Evolutionary conservation across 208 protist genomes (phyloP), one percentile per base, ranked within the genome.

Genomic region (Acanthamoeba lenticulata): DNA sequence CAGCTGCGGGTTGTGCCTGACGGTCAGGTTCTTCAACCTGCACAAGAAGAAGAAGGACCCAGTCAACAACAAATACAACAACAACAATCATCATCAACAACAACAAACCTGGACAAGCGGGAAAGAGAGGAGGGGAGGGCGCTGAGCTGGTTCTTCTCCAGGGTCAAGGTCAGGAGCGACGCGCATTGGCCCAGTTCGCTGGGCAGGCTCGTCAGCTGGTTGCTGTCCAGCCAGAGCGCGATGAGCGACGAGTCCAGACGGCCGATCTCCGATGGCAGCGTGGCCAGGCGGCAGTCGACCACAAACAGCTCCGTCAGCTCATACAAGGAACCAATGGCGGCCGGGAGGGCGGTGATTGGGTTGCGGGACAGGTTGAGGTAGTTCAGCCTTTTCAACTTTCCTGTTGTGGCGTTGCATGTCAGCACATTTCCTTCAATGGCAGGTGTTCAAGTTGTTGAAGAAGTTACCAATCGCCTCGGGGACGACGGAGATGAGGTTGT

Each of bases 81-180:
- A n/a, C n/a, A n/a, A n/a, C n/a, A n/a, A n/a, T n/a, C n/a, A n/a
- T n/a, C n/a, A n/a, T n/a, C n/a, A n/a, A n/a, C n/a, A n/a, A n/a
- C n/a, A n/a, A n/a, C n/a, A n/a, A n/a, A n/a, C n/a, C n/a, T n/a
- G n/a, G n/a, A n/a, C n/a, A n/a, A n/a, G n/a, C n/a, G n/a, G n/a
- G n/a, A n/a, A n/a, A n/a, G n/a, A n/a, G n/a, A n/a, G n/a, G n/a
- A n/a, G n/a, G n/a, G n/a, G n/a, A n/a, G n/a, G n/a, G n/a, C n/a
- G n/a, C n/a, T 74, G 65, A 74, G 65, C 34, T 74, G 65, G 65
- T 74, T 74, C 65, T 74, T 74, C 11, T 74, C 65, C 11, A 74
- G 65, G 5, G 65, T 27, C 65, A 74, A 74, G 32, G 65, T 74
- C 32, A 74, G 65, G 34, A 74, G 65, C 32, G 65, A 74, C 17